Percentiles rank a stretch among this genome's conserved stretches.
Conservation (phyloP, 23 red algal species). For the Cyanidium caldarium region DNA sequence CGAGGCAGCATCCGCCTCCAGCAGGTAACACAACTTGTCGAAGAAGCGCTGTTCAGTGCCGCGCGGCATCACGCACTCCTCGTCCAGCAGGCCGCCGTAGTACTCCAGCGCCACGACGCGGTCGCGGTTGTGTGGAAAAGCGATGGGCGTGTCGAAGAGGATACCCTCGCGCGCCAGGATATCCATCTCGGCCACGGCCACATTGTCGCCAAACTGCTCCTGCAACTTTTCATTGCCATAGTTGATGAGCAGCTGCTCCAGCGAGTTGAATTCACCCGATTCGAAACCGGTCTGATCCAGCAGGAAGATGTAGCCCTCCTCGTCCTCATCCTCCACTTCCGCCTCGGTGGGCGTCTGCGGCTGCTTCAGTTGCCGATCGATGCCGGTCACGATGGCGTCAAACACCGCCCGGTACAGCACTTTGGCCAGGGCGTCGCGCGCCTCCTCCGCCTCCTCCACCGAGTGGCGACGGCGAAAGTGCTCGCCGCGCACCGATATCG, state of each 20-base stretch:
- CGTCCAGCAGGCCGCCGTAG: not conserved
- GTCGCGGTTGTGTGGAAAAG: not conserved
- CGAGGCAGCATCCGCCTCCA: not conserved
- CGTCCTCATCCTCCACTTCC: not conserved
- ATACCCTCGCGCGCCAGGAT: not conserved
- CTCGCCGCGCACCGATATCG: not conserved
- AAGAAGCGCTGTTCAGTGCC: not conserved
- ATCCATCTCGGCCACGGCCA: not conserved
- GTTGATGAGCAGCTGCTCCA: slow-evolving; percentile 3
- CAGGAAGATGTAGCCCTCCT: not conserved
- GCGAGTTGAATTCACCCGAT: not conserved
- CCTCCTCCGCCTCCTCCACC: not conserved
- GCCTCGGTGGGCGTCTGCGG: not conserved
- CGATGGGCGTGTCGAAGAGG: not conserved
- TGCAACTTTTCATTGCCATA: slow-evolving; percentile 7
- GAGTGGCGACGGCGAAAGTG: not conserved
- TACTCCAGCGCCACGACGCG: not conserved
- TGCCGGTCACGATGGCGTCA: not conserved
- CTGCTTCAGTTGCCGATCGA: not conserved
- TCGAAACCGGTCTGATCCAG: slow-evolving; percentile 7
- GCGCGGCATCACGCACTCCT: not conserved
- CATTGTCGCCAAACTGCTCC: not conserved
- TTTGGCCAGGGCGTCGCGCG: not conserved
- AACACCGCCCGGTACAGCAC: not conserved
- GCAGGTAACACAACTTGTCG: not conserved